Evolutionary conservation across 441 rosid genomes (phyloP).

Genomic region (Sinapis alba): DNA sequence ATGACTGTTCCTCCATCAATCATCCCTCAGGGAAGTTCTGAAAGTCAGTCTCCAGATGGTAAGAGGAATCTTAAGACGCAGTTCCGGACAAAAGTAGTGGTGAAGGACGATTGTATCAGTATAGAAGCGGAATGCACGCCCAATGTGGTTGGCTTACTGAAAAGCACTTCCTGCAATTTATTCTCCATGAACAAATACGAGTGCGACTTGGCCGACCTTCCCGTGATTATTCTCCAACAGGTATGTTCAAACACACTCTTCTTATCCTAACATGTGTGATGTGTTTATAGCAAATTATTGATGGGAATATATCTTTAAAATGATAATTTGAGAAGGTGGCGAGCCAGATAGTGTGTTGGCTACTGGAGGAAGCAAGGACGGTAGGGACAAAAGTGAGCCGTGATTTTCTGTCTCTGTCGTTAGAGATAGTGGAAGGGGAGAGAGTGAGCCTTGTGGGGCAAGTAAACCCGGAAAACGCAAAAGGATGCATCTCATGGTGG

Average conservation of each 20-base stretch:
- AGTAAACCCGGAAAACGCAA: slow-evolving; percentile 68
- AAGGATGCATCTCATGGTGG: slow-evolving; percentile 94
- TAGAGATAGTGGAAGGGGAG: slow-evolving; percentile 88
- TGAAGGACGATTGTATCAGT: slow-evolving; percentile 69
- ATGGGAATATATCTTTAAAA: no score
- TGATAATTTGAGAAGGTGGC: slow-evolving; percentile 55
- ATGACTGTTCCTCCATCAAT: slow-evolving; percentile 81
- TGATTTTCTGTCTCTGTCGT: slow-evolving; percentile 69
- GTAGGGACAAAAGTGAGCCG: slow-evolving; percentile 81
- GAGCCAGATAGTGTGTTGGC: slow-evolving; percentile 92
- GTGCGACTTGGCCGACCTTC: slow-evolving; percentile 78
- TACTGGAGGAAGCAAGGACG: slow-evolving; percentile 81
- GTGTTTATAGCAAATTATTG: no score
- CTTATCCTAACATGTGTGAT: no score
- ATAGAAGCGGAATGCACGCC: slow-evolving; percentile 95
- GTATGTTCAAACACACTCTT: slow-evolving; percentile 36
- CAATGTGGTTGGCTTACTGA: slow-evolving; percentile 71
- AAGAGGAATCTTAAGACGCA: slow-evolving; percentile 61
- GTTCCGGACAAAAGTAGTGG: slow-evolving; percentile 81
- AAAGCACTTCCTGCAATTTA: slow-evolving; percentile 66
- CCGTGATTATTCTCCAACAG: slow-evolving; percentile 85
- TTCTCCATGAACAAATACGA: slow-evolving; percentile 80
- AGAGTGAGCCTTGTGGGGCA: slow-evolving; percentile 82
- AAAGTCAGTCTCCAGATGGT: slow-evolving; percentile 45
- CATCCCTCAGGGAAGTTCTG: slow-evolving; percentile 55